phyloP scores from a whole-genome alignment of 306 rosid genomes.

The Acacia crassicarpa region DNA sequence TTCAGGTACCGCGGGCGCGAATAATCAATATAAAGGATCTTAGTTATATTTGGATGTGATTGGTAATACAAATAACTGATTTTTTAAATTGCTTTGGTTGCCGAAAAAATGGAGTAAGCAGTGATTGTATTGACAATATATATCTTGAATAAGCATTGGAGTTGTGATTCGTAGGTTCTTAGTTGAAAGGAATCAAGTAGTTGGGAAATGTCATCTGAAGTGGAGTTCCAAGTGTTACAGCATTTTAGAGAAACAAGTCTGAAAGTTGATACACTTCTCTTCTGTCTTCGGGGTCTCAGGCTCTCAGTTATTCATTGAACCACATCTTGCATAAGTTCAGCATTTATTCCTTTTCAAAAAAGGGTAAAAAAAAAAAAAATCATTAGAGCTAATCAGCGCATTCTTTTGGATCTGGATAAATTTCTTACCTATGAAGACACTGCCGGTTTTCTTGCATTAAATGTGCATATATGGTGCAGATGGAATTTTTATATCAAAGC shows the following conservation, averaged over 20 bases:
- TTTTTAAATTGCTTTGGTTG: slow-evolving; percentile 12
- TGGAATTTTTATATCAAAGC: slow-evolving; percentile 35
- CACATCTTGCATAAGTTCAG: neutral
- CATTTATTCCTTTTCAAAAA: neutral
- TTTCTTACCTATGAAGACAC: slow-evolving; percentile 33
- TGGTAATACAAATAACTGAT: neutral
- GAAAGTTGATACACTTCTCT: slow-evolving; percentile 10
- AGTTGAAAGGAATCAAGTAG: slow-evolving; percentile 18
- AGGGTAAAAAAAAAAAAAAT: neutral
- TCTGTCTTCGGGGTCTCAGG: neutral
- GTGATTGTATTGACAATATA: neutral
- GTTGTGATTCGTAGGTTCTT: slow-evolving; percentile 10
- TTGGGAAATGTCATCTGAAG: slow-evolving; percentile 19
- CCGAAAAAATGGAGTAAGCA: slow-evolving; percentile 3
- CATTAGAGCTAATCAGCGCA: slow-evolving; percentile 17
- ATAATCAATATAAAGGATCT: slow-evolving; percentile 45
- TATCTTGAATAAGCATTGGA: slow-evolving; percentile 19
- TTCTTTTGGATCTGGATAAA: slow-evolving; percentile 20
- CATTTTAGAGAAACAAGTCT: neutral
- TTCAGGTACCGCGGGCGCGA: slow-evolving; percentile 44
- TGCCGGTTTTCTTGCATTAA: slow-evolving; percentile 35
- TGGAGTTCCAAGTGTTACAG: neutral
- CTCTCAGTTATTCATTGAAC: slow-evolving; percentile 1
- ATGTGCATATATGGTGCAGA: slow-evolving; percentile 29
- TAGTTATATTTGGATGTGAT: slow-evolving; percentile 29